Conservation (phyloP, 1,139 yeast genomes). For the Hemisphaericaspora xylanilytica region DNA sequence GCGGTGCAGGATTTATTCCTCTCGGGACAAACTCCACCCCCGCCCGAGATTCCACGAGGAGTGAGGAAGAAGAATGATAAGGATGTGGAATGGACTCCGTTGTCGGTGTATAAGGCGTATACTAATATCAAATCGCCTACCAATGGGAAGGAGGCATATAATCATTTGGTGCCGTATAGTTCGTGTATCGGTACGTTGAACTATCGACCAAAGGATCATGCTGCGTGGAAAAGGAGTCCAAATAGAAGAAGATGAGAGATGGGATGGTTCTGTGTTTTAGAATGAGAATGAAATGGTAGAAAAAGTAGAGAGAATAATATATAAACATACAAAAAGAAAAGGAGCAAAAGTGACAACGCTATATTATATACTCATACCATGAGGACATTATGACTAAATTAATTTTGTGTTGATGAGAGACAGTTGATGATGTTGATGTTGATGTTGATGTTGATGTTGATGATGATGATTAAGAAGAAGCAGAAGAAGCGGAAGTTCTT, state of each 20-base stretch:
- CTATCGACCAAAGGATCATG: slow-evolving; percentile 17
- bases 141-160: slow-evolving; percentile 21
- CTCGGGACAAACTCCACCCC: slow-evolving; percentile 5
- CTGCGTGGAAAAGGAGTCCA: slow-evolving; percentile 23
- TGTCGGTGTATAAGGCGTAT: slow-evolving; percentile 36
- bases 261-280: too few species aligned
- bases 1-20: slow-evolving; percentile 15
- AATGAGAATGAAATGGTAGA: too few species aligned
- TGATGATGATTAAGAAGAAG: too few species aligned
- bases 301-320: background rate
- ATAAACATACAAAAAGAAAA: too few species aligned
- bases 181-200: slow-evolving; percentile 17
- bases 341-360: too few species aligned
- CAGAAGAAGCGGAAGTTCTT: too few species aligned
- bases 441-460: too few species aligned
- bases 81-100: slow-evolving; percentile 33
- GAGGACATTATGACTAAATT: too few species aligned
- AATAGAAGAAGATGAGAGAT: slow-evolving; percentile 15
- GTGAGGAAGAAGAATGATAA: slow-evolving; percentile 22
- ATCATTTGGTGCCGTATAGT: slow-evolving; percentile 16
- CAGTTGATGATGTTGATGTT: too few species aligned
- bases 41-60: slow-evolving; percentile 11
- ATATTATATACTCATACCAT: too few species aligned
- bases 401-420: too few species aligned
- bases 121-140: slow-evolving; percentile 29